Percentiles rank a stretch among this genome's conserved stretches.
These are phyloP conservation scores for Baeospora myosura DNA, from an alignment of 1,284 basidiomycete genomes.

Conservation along the genomic window DNA sequence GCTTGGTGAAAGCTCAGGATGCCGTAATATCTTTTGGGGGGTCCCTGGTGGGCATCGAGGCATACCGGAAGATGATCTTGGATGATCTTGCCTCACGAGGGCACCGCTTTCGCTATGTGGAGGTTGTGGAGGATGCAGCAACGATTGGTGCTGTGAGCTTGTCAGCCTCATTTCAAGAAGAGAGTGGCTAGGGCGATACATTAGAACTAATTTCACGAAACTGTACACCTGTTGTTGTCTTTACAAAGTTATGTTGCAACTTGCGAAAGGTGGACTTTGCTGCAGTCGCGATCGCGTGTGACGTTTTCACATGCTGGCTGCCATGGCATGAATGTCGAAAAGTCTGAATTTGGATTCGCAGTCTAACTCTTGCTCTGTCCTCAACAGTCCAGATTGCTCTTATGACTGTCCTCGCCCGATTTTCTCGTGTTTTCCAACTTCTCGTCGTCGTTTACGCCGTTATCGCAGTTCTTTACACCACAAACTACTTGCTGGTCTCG, in stretches of 20 bases:
- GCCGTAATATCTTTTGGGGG: constrained; percentile 68
- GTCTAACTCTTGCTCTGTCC: background rate
- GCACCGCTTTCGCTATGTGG: constrained; percentile 54
- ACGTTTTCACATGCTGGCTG: too few relatives aligned
- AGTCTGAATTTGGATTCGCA: background rate
- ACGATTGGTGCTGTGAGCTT: constrained; percentile 53
- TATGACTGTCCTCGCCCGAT: constrained; percentile 5
- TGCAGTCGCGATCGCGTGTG: too few relatives aligned
- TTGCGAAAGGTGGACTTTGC: background rate
- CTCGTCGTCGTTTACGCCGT: constrained; percentile 19
- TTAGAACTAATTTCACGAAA: too few relatives aligned
- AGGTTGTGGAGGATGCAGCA: constrained; percentile 62
- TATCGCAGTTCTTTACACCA: constrained; percentile 27
- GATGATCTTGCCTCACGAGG: constrained; percentile 49
- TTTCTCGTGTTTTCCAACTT: constrained; percentile 13
- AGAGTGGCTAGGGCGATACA: too few relatives aligned
- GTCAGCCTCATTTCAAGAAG: constrained; percentile 17
- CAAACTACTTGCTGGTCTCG: constrained; percentile 22
- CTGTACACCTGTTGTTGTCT: background rate
- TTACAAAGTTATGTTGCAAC: background rate
- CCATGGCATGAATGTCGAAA: too few relatives aligned
- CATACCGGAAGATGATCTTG: constrained; percentile 54
- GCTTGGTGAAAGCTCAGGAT: constrained; percentile 43
- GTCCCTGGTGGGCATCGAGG: constrained; percentile 54
- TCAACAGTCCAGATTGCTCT: background rate